Evolutionary conservation across 2,329 filamentous ascomycete species (phyloP).

Genomic region (Penicillium digitatum): DNA sequence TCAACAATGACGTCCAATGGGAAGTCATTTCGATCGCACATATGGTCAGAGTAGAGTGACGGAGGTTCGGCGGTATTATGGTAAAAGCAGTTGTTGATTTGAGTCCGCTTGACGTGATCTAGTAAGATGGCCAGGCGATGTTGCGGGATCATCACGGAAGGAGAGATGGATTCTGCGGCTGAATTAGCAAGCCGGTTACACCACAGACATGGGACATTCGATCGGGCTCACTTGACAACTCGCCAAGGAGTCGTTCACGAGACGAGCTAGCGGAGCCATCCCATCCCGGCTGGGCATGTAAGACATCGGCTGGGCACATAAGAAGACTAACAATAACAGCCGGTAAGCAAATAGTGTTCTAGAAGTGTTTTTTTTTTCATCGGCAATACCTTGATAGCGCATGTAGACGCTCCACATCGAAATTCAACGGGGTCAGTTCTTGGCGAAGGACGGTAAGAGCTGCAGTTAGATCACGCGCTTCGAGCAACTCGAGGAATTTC

Average conservation of each 20-base stretch:
- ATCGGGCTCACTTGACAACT: conserved; percentile 68
- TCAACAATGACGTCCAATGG: conserved; percentile 68
- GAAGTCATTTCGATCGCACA: conserved; percentile 74
- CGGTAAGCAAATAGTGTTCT: not conserved
- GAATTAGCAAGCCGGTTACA: conserved; percentile 24
- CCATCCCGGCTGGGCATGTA: conserved; percentile 75
- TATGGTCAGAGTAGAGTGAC: conserved; percentile 84
- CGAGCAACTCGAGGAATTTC: conserved; percentile 88
- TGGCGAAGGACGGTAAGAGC: conserved; percentile 80
- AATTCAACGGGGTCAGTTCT: conserved; percentile 81
- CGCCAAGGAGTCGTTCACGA: conserved; percentile 68
- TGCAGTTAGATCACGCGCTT: conserved; percentile 65
- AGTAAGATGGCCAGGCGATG: conserved; percentile 78
- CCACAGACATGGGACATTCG: not conserved
- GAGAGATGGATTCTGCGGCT: conserved; percentile 74
- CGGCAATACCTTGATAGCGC: conserved; percentile 65
- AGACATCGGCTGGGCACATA: conserved; percentile 79
- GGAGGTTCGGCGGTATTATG: conserved; percentile 77
- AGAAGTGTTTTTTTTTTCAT: not conserved
- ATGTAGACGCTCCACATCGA: conserved; percentile 72
- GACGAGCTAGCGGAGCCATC: conserved; percentile 75
- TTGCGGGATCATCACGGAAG: conserved; percentile 94
- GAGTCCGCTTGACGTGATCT: conserved; percentile 75
- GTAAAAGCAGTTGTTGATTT: conserved; percentile 79
- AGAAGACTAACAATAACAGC: conserved; percentile 58